Evolutionary conservation across 2,329 filamentous ascomycete genomes (phyloP).

Genomic region (Arthrobotrys pseudoclavata): DNA sequence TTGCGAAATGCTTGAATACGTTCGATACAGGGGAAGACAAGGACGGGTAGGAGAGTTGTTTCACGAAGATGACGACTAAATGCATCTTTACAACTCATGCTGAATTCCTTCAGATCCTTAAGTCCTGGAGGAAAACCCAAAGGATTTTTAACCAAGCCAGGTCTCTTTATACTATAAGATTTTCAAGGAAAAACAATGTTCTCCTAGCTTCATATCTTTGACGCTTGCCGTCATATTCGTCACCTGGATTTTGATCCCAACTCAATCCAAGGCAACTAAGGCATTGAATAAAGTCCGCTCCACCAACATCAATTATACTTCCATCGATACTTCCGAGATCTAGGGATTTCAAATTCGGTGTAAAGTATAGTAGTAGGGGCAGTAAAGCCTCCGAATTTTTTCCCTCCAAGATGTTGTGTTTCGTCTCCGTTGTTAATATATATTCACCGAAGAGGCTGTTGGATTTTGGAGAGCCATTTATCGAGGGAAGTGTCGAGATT

Average conservation of each 20-base stretch:
- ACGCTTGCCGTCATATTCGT: not conserved
- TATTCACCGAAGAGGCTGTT: conserved; percentile 1
- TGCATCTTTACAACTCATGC: not conserved
- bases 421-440: not conserved
- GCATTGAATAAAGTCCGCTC: not conserved
- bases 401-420: not conserved
- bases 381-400: conserved; percentile 36
- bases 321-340: conserved; percentile 12
- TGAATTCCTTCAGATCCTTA: not conserved
- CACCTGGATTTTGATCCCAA: not conserved
- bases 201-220: not conserved
- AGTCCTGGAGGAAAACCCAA: not conserved
- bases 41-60: not conserved
- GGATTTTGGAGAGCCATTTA: conserved; percentile 1
- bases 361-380: conserved; percentile 23
- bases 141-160: not conserved
- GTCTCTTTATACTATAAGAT: not conserved
- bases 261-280: not conserved
- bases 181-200: not conserved
- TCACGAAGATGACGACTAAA: not conserved
- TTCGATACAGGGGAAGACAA: conserved; percentile 15
- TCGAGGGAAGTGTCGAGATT: not conserved
- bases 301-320: not conserved
- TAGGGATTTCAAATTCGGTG: conserved; percentile 17
- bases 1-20: not conserved